Percentiles rank a stretch among this genome's conserved stretches.
Conservation (phyloP, 1,284 basidiomycete genomes). For the Trichosporon inkin region DNA sequence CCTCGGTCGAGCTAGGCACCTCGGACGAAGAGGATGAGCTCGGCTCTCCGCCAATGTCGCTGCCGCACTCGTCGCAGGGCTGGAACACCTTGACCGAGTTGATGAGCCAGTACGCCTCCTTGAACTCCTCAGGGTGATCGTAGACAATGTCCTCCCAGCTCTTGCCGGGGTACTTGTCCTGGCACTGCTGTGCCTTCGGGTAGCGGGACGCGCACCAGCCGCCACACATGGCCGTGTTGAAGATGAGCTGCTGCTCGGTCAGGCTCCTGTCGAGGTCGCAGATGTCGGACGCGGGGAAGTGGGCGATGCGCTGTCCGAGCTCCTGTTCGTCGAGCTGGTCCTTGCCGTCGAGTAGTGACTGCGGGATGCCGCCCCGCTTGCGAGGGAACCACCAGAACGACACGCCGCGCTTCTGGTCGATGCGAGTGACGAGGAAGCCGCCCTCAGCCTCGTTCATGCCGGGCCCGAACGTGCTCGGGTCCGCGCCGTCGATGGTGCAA, state of each 20-base stretch:
- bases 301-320: constrained; percentile 11
- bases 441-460: constrained; percentile 57
- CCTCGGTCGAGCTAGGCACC: background rate
- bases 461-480: constrained; percentile 23
- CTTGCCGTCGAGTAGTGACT: background rate
- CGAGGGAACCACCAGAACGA: constrained; percentile 19
- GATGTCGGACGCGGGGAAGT: constrained; percentile 19
- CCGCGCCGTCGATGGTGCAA: background rate
- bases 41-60: background rate
- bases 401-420: constrained; percentile 28
- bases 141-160: constrained; percentile 12
- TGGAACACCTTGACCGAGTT: constrained; percentile 36
- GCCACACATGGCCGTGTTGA: constrained; percentile 49
- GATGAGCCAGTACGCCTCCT: constrained; percentile 62
- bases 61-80: background rate
- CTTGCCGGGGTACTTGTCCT: constrained; percentile 2
- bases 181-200: background rate
- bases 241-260: constrained; percentile 25
- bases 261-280: constrained; percentile 5
- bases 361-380: constrained; percentile 6
- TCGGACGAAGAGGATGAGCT: too few species aligned
- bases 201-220: constrained; percentile 32
- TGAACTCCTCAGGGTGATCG: constrained; percentile 57
- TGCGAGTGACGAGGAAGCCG: constrained; percentile 53
- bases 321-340: constrained; percentile 8